Base-by-base conservation (phyloP, 1,284 basidiomycete species). In the Trichosporon faecale region DNA sequence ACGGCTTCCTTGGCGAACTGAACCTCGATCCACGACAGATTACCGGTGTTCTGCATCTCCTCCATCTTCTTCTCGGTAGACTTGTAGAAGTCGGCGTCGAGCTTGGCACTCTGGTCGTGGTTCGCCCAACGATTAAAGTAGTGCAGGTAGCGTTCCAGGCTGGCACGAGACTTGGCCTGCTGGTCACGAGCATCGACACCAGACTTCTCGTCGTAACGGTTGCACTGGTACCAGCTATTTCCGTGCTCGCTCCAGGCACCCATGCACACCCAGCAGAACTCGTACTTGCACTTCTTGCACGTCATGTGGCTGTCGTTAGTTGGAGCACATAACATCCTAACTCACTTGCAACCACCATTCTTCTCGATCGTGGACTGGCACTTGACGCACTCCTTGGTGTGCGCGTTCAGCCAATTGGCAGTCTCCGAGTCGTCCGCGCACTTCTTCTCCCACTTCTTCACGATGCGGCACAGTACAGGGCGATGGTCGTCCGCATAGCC, bases 31-130 rank as follows among this genome's bases (percentile, higher is more conserved):
- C 96, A 99, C 3, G 94, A 95, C 46, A 99, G 85, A 68, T 90
- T 88, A 1, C 93, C 93, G 73, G 93, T 88, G 73, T 93, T 88
- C 85, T 98, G 96, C 91, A 99, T 96, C 84, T 97, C 93, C 84
- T 98, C 95, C 96, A 99, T 99, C 89, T 98, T 98, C 88, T 95
- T 95, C 88, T 99, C 95, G 2, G 95, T 98, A 84, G 94, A 93
- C 68, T 88, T 87, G 83, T 97, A 95, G 65, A 98, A 86, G 76
- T 98, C 94, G 21, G 93, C 85, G 27, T 97, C 95, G 52, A 99
- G 89, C 84, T 95, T 95, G 65, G 95, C 94, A 14, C 94, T 97
- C 83, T 98, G 95, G 82, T 98, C 95, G 84, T 99, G 96, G 83
- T 99, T 99, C 11, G 95, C 94, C 90, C 92, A 99, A 35, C 95